Base-by-base conservation (phyloP, 495 filamentous ascomycete genomes). In the Annulohypoxylon moriforme region DNA sequence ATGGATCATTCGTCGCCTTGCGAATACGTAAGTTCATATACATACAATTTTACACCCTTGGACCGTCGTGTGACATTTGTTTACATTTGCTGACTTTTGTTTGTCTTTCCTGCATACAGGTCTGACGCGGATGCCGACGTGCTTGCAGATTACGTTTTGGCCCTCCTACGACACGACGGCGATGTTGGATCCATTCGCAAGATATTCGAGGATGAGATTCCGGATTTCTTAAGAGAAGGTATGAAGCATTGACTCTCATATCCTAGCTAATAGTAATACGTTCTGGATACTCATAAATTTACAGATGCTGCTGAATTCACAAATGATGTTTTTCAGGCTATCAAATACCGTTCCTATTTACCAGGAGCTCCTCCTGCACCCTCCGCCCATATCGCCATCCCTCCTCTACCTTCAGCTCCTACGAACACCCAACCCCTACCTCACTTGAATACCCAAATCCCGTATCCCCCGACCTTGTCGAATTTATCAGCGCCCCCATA, bases 61-160 rank as follows among this genome's bases (percentile, higher is more conserved):
- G 6, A 18, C 5, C 5, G 13, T 18, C 4, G n/a, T n/a, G n/a
- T n/a, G n/a, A 20, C 18, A 3, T 24, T 59, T 1, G 18, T 14
- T 50, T 11, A 42, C 25, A 46, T 36, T 71, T 25, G 25, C 73
- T 71, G 34, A 73, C 73, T 33, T 47, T 59, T 67, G 38, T 59
- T 25, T 69, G 34, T 50, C 5, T 55, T 14, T n/a, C 29, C 27
- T 50, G n/a, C 27, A 16, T 73, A 8, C 67, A 97, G 93, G 62
- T 97, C 94, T 13, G 96, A 98, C 79, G 96, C 94, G 52, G 96
- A 99, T 78, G 90, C 93, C 29, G 94, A 97, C 74, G 93, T 99
- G 3, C 90, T 99, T 14, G 94, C 94, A 31, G 96, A 99, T 76
- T 99, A 98, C 76, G 93, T 99, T 0, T 83, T 98, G 31, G 95